Conservation (phyloP, 164 flowering plant genomes). For the Sextonia rubra region DNA sequence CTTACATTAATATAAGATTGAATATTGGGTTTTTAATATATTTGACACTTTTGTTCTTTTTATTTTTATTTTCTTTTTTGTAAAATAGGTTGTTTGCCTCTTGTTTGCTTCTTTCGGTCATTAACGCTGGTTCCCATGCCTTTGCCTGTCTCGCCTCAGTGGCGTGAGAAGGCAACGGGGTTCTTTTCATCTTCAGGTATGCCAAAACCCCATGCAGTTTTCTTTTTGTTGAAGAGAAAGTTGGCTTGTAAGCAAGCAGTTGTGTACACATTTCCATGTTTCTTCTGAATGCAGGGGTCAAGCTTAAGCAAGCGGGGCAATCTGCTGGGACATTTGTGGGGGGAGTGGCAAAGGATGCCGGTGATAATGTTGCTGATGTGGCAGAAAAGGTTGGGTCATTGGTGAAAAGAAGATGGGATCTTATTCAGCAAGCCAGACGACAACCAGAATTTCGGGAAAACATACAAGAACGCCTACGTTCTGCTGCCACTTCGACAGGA, state of each 20-base stretch:
- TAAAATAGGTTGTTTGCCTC: background rate
- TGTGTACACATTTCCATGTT: background rate
- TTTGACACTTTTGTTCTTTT: background rate
- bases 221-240: background rate
- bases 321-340: constrained; percentile 71
- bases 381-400: constrained; percentile 73
- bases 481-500: constrained; percentile 84
- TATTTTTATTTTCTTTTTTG: background rate
- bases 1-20: background rate
- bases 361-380: constrained; percentile 66
- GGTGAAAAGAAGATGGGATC: constrained; percentile 73
- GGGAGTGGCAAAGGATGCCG: constrained; percentile 78
- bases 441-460: constrained; percentile 65
- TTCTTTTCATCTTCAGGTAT: constrained; percentile 83
- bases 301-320: constrained; percentile 80
- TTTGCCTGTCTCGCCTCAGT: constrained; percentile 55
- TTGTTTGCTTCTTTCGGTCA: background rate
- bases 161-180: constrained; percentile 76
- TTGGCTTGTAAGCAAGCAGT: no score
- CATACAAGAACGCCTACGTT: constrained; percentile 66
- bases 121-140: constrained; percentile 41
- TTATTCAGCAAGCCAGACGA: constrained; percentile 43
- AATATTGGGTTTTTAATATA: background rate
- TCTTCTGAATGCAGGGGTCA: constrained; percentile 44
- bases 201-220: background rate